Evolutionary conservation across 768 basidiomycete species (phyloP).

Genomic region (Lactarius deliciosus): DNA sequence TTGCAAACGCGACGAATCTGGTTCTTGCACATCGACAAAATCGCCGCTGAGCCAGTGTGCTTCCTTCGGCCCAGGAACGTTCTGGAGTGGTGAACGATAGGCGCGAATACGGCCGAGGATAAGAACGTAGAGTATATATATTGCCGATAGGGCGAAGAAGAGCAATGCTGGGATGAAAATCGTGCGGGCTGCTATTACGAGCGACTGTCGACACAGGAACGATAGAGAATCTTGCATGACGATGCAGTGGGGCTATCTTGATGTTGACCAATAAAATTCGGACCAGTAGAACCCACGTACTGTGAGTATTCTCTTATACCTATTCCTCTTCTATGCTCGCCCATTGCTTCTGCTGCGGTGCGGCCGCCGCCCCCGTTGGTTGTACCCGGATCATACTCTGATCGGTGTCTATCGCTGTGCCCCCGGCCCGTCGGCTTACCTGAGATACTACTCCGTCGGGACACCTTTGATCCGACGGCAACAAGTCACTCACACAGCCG

Average conservation of each 20-base stretch:
- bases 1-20: constrained; percentile 16
- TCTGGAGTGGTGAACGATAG: constrained; percentile 12
- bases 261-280: not conserved
- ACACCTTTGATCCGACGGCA: too few relatives aligned
- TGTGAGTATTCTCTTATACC: not conserved
- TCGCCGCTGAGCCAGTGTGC: constrained; percentile 16
- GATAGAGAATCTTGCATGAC: not conserved
- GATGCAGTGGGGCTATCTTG: not conserved
- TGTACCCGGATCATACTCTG: too few relatives aligned
- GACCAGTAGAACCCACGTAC: not conserved
- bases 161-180: not conserved
- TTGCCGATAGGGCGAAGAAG: not conserved
- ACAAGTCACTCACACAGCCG: too few relatives aligned
- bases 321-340: not conserved
- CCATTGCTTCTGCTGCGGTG: not conserved
- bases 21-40: constrained; percentile 12
- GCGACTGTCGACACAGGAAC: not conserved
- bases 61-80: constrained; percentile 15
- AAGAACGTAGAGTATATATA: not conserved
- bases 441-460: too few relatives aligned
- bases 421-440: too few relatives aligned
- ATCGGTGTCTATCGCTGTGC: too few relatives aligned
- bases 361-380: too few relatives aligned
- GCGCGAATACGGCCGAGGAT: not conserved
- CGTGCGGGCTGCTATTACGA: not conserved